phyloP scores from a whole-genome alignment of 2,329 filamentous ascomycete species.

The Colletotrichum eremochloae region DNA sequence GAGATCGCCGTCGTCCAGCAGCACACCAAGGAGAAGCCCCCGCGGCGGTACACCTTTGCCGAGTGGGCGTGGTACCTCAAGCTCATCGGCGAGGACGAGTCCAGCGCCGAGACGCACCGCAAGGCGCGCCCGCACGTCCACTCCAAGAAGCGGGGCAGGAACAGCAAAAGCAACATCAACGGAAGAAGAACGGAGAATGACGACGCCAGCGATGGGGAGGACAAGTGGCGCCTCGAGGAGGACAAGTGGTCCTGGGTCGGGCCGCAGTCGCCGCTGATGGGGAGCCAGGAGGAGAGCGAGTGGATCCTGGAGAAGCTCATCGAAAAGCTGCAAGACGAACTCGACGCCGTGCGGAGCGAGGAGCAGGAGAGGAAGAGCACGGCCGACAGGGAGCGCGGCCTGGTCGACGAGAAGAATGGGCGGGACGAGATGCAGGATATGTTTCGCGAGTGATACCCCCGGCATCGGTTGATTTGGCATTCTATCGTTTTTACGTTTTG shows the following conservation, averaged over 20 bases:
- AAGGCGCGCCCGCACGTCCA: constrained; percentile 50
- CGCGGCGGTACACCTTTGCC: constrained; percentile 80
- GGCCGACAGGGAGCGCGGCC: constrained; percentile 58
- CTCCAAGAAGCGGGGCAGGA: constrained; percentile 41
- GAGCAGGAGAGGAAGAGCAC: constrained; percentile 8
- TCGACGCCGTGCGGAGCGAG: constrained; percentile 54
- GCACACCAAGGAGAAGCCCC: constrained; percentile 69
- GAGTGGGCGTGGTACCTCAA: constrained; percentile 90
- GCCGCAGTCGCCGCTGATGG: constrained; percentile 76
- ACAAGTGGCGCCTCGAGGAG: constrained; percentile 47
- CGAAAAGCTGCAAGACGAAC: constrained; percentile 66
- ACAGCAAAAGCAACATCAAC: constrained; percentile 28
- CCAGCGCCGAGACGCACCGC: constrained; percentile 63
- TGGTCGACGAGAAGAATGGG: constrained; percentile 54
- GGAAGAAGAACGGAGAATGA: constrained; percentile 34
- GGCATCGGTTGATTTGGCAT: not conserved
- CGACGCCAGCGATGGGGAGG: constrained; percentile 35
- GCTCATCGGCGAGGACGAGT: constrained; percentile 78
- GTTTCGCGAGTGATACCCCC: constrained; percentile 21
- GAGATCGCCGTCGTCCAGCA: constrained; percentile 77
- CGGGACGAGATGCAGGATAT: constrained; percentile 30
- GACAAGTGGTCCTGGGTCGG: constrained; percentile 80
- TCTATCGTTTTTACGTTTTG: not conserved
- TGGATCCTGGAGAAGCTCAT: constrained; percentile 79
- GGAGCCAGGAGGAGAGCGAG: constrained; percentile 75